phyloP scores from a whole-genome alignment of 345 rosid genomes.

The Aethionema arabicum region DNA sequence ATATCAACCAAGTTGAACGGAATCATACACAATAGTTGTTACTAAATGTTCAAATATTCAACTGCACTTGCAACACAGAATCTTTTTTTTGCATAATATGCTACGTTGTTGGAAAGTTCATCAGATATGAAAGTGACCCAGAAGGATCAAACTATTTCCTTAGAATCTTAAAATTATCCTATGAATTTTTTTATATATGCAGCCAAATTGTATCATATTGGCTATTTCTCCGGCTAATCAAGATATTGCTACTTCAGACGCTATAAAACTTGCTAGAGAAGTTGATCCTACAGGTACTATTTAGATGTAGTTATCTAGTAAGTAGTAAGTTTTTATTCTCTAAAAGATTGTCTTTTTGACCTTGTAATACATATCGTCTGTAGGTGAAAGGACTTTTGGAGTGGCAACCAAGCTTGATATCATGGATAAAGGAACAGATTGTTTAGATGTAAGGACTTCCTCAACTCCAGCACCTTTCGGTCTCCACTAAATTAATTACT shows the following conservation, averaged over 20 bases:
- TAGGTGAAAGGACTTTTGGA: slow-evolving; percentile 98
- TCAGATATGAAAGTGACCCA: slow-evolving; percentile 9
- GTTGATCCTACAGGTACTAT: slow-evolving; percentile 92
- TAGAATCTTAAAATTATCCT: slow-evolving; percentile 26
- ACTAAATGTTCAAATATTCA: not conserved
- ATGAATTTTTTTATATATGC: slow-evolving; percentile 38
- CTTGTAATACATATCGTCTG: slow-evolving; percentile 10
- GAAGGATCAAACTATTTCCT: slow-evolving; percentile 6
- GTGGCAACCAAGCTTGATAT: slow-evolving; percentile 97
- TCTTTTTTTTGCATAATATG: slow-evolving; percentile 1
- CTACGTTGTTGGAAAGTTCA: not conserved
- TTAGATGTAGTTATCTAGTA: slow-evolving; percentile 10
- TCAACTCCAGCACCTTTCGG: not conserved
- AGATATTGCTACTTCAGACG: slow-evolving; percentile 99
- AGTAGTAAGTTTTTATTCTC: slow-evolving; percentile 16
- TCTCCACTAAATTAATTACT: slow-evolving; percentile 5
- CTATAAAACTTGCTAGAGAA: slow-evolving; percentile 98
- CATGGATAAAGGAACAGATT: slow-evolving; percentile 99
- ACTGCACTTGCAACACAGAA: slow-evolving; percentile 2
- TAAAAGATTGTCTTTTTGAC: not conserved
- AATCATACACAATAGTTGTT: not conserved
- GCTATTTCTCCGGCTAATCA: slow-evolving; percentile 99
- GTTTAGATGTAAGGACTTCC: slow-evolving; percentile 62
- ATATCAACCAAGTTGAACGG: slow-evolving; percentile 8
- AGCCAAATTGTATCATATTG: slow-evolving; percentile 98